These are phyloP conservation scores for Coemansia sp. DNA, from an alignment of 192 early-diverging fungal species.

Conservation along the genomic window DNA sequence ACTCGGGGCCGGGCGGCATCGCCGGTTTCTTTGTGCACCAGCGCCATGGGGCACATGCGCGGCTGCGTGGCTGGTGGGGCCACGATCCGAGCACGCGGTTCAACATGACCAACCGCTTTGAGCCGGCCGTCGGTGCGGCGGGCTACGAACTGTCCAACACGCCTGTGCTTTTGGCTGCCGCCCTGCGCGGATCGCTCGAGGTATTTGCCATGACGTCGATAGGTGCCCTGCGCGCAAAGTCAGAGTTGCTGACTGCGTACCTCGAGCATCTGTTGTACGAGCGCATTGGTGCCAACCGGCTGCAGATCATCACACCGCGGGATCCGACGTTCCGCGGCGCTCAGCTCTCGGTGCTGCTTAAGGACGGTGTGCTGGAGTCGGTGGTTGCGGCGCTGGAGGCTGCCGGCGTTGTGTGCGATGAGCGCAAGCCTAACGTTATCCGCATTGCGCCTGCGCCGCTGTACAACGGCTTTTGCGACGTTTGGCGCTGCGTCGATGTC, in stretches of 20 bases:
- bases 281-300: conserved; percentile 11
- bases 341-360: conserved; percentile 77
- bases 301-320: conserved; percentile 76
- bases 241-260: conserved; percentile 75
- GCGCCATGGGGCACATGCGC: conserved; percentile 62
- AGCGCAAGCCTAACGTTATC: conserved; percentile 87
- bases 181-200: conserved; percentile 74
- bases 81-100: conserved; percentile 80
- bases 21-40: conserved; percentile 89
- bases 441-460: conserved; percentile 86
- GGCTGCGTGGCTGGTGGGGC: conserved; percentile 93
- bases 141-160: conserved; percentile 91
- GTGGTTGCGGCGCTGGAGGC: conserved; percentile 61
- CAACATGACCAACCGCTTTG: conserved; percentile 81
- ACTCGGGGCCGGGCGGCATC: conserved; percentile 95
- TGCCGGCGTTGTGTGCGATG: conserved; percentile 78
- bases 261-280: conserved; percentile 71
- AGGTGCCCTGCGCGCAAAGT: conserved; percentile 74
- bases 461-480: conserved; percentile 86
- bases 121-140: conserved; percentile 72
- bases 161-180: conserved; percentile 65
- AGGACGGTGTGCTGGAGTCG: conserved; percentile 34
- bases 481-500: conserved; percentile 59
- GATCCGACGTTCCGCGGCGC: conserved; percentile 64
- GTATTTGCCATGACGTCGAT: conserved; percentile 67